These are phyloP conservation scores for Neopestalotiopsis clavispora DNA, from an alignment of 2,329 filamentous ascomycete species.

Conservation along the genomic window DNA sequence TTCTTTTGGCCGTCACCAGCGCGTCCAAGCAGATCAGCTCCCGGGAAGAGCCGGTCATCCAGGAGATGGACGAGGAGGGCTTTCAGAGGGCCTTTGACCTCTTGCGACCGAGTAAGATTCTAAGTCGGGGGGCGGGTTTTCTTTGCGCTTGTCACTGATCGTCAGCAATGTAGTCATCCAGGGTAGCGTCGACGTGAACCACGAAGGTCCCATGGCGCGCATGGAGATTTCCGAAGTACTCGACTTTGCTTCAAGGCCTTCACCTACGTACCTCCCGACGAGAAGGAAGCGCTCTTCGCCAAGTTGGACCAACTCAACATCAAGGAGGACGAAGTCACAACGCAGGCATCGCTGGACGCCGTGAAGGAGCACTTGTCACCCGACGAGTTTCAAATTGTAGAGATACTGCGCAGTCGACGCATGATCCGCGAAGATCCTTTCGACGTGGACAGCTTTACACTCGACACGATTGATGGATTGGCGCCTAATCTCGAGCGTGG, in stretches of 20 bases:
- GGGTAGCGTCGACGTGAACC: conserved; percentile 34
- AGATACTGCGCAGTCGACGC: conserved; percentile 18
- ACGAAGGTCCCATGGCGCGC: neutral
- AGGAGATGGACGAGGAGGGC: conserved; percentile 44
- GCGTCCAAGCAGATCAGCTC: conserved; percentile 45
- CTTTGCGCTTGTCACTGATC: too few species aligned
- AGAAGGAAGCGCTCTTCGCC: conserved; percentile 19
- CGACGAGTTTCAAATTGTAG: conserved; percentile 20
- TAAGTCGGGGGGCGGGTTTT: too few species aligned
- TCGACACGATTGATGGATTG: conserved; percentile 4
- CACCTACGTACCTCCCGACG: conserved; percentile 17
- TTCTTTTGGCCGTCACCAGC: conserved; percentile 47
- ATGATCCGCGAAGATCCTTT: conserved; percentile 23
- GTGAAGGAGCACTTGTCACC: conserved; percentile 15
- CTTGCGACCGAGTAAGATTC: conserved; percentile 43
- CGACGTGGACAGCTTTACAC: conserved; percentile 20
- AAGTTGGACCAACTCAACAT: conserved; percentile 12
- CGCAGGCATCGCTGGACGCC: neutral
- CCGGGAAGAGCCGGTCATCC: conserved; percentile 43
- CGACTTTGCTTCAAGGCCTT: conserved; percentile 22
- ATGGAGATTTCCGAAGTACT: conserved; percentile 21
- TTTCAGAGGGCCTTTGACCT: conserved; percentile 49
- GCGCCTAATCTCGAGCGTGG: neutral
- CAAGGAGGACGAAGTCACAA: neutral
- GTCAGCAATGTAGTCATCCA: conserved; percentile 39